A percentile compares a stretch with the other conserved stretches of the same genome.
Conservation (phyloP, 495 filamentous ascomycete species). For the Achaetomiella virescens region DNA sequence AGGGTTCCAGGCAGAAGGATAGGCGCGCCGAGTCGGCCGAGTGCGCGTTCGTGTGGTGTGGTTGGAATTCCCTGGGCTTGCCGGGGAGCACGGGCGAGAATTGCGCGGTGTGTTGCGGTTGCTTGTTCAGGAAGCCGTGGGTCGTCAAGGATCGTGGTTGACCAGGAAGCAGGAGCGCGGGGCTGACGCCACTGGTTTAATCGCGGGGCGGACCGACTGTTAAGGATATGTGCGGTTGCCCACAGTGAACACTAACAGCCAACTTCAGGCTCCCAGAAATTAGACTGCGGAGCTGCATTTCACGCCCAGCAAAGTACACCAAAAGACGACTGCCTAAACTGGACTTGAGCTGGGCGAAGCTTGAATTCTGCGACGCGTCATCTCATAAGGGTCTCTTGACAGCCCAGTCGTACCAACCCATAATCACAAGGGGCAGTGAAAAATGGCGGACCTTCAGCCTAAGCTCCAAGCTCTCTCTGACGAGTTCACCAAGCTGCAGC, state of each 20-base stretch:
- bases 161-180: constrained; percentile 28
- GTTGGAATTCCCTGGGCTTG: not conserved
- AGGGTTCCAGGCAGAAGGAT: not conserved
- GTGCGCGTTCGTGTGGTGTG: not conserved
- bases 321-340: constrained; percentile 7
- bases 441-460: constrained; percentile 46
- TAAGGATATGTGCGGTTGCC: not conserved
- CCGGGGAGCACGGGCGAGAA: not conserved
- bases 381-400: not conserved
- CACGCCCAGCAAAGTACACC: not conserved
- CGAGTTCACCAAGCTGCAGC: constrained; percentile 79
- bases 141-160: constrained; percentile 13
- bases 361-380: not conserved
- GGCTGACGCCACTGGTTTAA: constrained; percentile 24
- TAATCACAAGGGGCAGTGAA: too few species aligned
- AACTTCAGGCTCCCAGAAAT: not conserved
- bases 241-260: not conserved
- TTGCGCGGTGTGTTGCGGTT: not conserved
- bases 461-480: constrained; percentile 77
- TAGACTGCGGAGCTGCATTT: not conserved
- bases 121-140: not conserved
- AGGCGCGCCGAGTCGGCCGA: not conserved
- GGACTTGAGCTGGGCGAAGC: not conserved
- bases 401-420: not conserved
- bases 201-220: constrained; percentile 2